phyloP scores from a whole-genome alignment of 257 asterid species.

The Primulina eburnea region DNA sequence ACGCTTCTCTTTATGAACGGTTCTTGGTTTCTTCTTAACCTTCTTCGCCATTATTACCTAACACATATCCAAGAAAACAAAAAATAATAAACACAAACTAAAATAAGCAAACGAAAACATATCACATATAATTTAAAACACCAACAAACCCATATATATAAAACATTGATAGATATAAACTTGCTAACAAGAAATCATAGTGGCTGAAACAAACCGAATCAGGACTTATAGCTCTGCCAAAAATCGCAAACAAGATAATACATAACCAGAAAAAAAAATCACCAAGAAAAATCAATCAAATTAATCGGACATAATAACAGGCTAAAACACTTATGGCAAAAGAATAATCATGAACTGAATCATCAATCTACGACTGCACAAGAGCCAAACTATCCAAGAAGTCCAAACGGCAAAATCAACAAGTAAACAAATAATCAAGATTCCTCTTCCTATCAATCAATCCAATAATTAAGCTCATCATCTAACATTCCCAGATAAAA shows the following conservation, averaged over 20 bases:
- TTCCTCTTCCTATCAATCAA: neutral
- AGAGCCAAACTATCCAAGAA: conserved; percentile 18
- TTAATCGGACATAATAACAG: neutral
- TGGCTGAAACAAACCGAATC: neutral
- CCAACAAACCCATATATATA: neutral
- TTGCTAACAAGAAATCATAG: neutral
- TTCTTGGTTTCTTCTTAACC: conserved; percentile 60
- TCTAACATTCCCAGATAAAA: conserved; percentile 17
- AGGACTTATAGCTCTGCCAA: conserved; percentile 1
- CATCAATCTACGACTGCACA: conserved; percentile 20
- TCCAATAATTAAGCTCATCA: neutral
- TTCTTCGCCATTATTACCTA: conserved; percentile 81
- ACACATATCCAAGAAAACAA: conserved; percentile 24
- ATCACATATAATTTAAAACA: neutral
- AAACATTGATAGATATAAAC: neutral
- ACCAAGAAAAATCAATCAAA: neutral
- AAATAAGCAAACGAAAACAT: neutral
- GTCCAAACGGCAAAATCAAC: conserved; percentile 8
- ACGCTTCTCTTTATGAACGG: conserved; percentile 58
- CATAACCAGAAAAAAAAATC: conserved; percentile 6
- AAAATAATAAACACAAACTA: conserved; percentile 15
- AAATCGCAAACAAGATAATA: conserved; percentile 2
- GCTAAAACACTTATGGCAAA: neutral
- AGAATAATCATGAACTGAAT: conserved; percentile 20
- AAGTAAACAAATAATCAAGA: conserved; percentile 13